phyloP scores from a whole-genome alignment of 2,329 filamentous ascomycete species.

The Ophiocordyceps camponoti-leonardi region DNA sequence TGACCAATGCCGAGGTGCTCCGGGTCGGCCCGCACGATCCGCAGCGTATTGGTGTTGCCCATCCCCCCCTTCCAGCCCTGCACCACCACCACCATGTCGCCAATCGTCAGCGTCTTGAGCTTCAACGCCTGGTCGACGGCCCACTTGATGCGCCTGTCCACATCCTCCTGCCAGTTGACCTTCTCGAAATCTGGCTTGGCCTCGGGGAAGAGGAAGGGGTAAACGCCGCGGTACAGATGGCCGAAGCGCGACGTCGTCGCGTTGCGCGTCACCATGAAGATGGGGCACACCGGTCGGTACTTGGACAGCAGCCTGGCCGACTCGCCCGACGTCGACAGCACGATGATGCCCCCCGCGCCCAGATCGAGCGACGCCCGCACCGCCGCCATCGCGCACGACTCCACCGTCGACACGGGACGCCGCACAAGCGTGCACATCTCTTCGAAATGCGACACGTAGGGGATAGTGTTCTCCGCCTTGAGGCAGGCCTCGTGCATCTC shows the following conservation, averaged over 20 bases:
- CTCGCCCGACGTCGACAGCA: conserved; percentile 87
- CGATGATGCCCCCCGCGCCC: conserved; percentile 89
- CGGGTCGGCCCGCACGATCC: conserved; percentile 43
- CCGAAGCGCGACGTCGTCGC: conserved; percentile 70
- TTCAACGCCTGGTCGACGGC: conserved; percentile 75
- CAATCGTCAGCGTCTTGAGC: conserved; percentile 57
- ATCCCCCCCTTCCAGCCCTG: conserved; percentile 86
- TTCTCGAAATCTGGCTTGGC: conserved; percentile 85
- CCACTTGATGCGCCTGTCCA: conserved; percentile 95
- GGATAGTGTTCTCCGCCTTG: conserved; percentile 91
- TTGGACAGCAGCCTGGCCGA: conserved; percentile 94
- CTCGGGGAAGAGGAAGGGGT: conserved; percentile 90
- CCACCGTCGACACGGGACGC: conserved; percentile 71
- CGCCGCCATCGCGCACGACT: conserved; percentile 94
- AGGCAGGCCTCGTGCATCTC: conserved; percentile 99
- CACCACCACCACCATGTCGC: conserved; percentile 65
- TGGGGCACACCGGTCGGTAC: conserved; percentile 96
- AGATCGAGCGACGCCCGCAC: conserved; percentile 92
- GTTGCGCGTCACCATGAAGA: conserved; percentile 97
- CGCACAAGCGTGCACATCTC: conserved; percentile 74
- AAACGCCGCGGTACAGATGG: conserved; percentile 94
- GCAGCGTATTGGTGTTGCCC: conserved; percentile 76
- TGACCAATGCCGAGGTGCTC: conserved; percentile 40
- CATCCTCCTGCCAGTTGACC: conserved; percentile 96
- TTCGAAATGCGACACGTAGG: conserved; percentile 92